These are phyloP conservation scores for Pogostemon cablin DNA, from an alignment of 257 asterid species.

Conservation along the genomic window DNA sequence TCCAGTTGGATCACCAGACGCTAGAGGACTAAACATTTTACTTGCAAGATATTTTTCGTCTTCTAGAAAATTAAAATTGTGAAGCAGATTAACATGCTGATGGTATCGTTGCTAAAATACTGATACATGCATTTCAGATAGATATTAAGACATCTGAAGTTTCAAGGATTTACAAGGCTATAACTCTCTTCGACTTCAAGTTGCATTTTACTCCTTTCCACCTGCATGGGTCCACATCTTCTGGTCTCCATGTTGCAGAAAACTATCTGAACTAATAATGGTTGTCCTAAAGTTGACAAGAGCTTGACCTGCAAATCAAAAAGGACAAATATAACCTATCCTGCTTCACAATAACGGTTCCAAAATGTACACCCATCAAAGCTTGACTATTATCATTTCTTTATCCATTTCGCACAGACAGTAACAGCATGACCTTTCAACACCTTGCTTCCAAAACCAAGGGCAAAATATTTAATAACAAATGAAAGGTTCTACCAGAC, in stretches of 20 bases:
- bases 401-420: conserved; percentile 12
- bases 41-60: conserved; percentile 16
- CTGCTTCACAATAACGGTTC: conserved; percentile 14
- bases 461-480: not conserved
- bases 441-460: conserved; percentile 8
- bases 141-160: conserved; percentile 24
- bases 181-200: conserved; percentile 71
- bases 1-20: conserved; percentile 19
- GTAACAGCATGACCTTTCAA: conserved; percentile 20
- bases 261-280: conserved; percentile 63
- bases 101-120: not conserved
- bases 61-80: not conserved
- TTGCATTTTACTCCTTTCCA: conserved; percentile 86
- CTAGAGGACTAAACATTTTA: not conserved
- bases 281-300: conserved; percentile 74
- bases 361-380: not conserved
- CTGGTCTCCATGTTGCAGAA: conserved; percentile 82
- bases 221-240: conserved; percentile 76
- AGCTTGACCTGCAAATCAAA: conserved; percentile 66
- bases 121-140: conserved; percentile 3
- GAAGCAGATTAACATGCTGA: not conserved
- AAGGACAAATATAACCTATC: conserved; percentile 22
- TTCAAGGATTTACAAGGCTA: conserved; percentile 60
- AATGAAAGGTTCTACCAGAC: not conserved
- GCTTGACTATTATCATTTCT: conserved; percentile 2